phyloP scores from a whole-genome alignment of 2,329 filamentous ascomycete species.

The Fusarium sarcochroum region DNA sequence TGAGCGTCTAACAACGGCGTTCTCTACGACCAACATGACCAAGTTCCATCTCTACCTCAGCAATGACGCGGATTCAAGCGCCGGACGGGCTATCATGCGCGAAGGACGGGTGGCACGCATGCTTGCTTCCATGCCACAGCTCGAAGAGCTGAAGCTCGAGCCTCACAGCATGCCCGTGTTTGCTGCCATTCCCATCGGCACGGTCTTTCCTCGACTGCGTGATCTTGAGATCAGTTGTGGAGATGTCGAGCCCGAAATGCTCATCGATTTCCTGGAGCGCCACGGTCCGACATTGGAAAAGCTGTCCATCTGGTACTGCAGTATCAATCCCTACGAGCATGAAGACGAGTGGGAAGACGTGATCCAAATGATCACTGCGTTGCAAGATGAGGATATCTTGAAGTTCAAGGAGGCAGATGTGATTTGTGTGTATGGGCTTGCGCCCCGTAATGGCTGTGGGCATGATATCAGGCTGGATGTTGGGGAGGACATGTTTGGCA shows the following conservation, averaged over 20 bases:
- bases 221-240: not conserved
- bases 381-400: not conserved
- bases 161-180: not conserved
- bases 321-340: not conserved
- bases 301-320: accelerated
- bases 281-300: not conserved
- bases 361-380: accelerated
- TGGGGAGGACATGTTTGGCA: no score
- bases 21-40: not conserved
- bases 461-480: no score
- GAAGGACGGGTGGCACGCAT: not conserved
- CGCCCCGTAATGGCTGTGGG: no score
- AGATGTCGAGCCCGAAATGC: not conserved
- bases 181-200: not conserved
- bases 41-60: not conserved
- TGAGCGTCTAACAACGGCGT: accelerated
- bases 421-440: no score
- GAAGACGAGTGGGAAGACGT: not conserved
- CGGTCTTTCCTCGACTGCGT: not conserved
- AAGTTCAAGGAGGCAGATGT: no score
- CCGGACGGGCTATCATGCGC: not conserved
- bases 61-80: accelerated
- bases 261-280: not conserved
- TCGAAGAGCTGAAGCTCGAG: not conserved
- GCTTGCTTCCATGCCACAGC: not conserved